Conservation (phyloP, 352 stramenopile genomes). For the Phytophthora palmivora region DNA sequence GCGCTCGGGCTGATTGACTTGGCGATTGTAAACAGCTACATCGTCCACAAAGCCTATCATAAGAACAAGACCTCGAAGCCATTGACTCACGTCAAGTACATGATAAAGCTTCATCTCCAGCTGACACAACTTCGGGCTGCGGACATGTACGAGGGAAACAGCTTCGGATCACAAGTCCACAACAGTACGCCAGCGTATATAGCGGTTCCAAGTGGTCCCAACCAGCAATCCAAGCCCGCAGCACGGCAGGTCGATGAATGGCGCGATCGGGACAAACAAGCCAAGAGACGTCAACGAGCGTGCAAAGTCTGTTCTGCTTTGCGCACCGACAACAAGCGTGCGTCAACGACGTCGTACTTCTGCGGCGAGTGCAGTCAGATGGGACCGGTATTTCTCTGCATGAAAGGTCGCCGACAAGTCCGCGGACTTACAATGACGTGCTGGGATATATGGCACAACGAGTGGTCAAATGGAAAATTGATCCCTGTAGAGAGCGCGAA, state of each 20-base stretch:
- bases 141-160: constrained; percentile 21
- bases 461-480: constrained; percentile 5
- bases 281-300: neutral
- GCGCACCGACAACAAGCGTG: neutral
- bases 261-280: neutral
- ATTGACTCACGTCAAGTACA: constrained; percentile 12
- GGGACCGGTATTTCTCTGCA: neutral
- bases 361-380: neutral
- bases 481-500: constrained; percentile 1
- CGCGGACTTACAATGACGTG: neutral
- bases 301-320: neutral
- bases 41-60: constrained; percentile 13
- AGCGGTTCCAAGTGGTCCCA: neutral
- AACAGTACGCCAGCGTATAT: no score
- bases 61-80: neutral
- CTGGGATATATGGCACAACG: constrained; percentile 2
- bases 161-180: neutral
- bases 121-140: neutral
- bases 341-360: neutral
- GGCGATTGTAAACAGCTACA: constrained; percentile 32
- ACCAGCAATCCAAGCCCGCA: neutral
- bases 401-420: neutral
- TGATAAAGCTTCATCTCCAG: no score
- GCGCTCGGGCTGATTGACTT: constrained; percentile 18
- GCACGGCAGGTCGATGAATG: neutral